phyloP scores from a whole-genome alignment of 202 grass and related monocot genomes.

The Schoenoplectus triqueter region DNA sequence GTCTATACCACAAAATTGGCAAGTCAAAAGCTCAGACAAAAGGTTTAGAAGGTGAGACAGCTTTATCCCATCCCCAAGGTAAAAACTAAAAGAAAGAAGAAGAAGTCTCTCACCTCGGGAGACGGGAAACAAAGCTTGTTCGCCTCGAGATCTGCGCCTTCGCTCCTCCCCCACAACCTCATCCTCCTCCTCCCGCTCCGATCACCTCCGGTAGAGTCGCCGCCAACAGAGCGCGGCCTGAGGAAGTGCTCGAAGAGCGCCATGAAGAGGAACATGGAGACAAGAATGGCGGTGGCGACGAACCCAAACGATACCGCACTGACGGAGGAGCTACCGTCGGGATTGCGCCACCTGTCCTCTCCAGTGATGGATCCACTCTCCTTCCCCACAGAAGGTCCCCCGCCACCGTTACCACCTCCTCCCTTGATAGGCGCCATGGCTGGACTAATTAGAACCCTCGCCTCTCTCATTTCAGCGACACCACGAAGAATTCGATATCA shows the following conservation, averaged over 20 bases:
- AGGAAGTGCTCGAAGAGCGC: conserved; percentile 91
- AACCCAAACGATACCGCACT: conserved; percentile 95
- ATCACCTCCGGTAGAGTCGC: conserved; percentile 22
- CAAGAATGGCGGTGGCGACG: conserved; percentile 92
- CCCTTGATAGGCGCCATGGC: conserved; percentile 47
- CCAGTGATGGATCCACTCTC: conserved; percentile 30
- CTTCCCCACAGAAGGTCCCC: background rate
- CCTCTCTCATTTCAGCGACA: conserved; percentile 26
- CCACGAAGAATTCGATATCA: background rate
- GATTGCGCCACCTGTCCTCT: conserved; percentile 70
- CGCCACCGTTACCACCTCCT: background rate
- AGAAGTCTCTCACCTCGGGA: conserved; percentile 57
- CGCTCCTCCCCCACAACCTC: conserved; percentile 30
- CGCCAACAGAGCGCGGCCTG: conserved; percentile 37
- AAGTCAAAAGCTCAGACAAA: conserved; percentile 19
- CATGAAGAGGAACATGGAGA: conserved; percentile 98
- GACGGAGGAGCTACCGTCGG: conserved; percentile 58
- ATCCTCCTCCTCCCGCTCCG: conserved; percentile 5
- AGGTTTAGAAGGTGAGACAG: conserved; percentile 10
- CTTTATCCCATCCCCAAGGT: conserved; percentile 33
- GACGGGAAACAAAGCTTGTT: conserved; percentile 47
- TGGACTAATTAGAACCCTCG: conserved; percentile 30
- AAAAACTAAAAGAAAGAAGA: background rate
- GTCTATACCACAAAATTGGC: conserved; percentile 18
- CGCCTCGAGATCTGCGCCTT: conserved; percentile 61